Conservation (phyloP, 148 eudicot species). For the Rhododendron kiyosumense region DNA sequence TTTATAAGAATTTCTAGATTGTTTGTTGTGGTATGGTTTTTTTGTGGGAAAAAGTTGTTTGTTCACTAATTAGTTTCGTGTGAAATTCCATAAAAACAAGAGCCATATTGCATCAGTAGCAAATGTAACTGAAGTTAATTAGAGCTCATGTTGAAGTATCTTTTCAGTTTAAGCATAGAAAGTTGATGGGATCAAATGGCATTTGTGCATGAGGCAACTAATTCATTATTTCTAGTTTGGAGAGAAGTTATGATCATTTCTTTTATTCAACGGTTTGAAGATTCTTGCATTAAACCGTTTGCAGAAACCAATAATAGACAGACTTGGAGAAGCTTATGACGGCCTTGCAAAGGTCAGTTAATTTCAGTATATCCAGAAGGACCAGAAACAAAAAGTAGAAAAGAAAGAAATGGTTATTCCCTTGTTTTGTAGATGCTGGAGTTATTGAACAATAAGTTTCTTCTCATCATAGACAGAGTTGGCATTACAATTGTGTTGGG, state of each 20-base stretch:
- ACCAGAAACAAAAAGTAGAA: neutral
- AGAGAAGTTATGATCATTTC: slow-evolving; percentile 3
- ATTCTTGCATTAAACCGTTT: slow-evolving; percentile 9
- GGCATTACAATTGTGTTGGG: slow-evolving; percentile 96
- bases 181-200: neutral
- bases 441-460: neutral
- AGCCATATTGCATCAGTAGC: neutral
- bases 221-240: neutral
- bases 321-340: slow-evolving; percentile 97
- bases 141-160: neutral
- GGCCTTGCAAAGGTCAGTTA: slow-evolving; percentile 72
- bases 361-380: neutral
- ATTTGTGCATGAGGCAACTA: neutral
- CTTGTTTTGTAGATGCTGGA: neutral
- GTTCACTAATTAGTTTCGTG: neutral
- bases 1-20: neutral
- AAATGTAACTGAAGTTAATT: neutral
- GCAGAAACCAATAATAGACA: slow-evolving; percentile 93
- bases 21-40: neutral
- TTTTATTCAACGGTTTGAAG: neutral
- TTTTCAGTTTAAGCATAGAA: neutral
- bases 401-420: neutral
- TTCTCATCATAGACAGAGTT: slow-evolving; percentile 68
- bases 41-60: neutral
- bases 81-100: neutral